Percentiles rank a stretch among this genome's conserved stretches.
Conservation (phyloP, 2,329 filamentous ascomycete genomes). For the Microascus cirrosus region DNA sequence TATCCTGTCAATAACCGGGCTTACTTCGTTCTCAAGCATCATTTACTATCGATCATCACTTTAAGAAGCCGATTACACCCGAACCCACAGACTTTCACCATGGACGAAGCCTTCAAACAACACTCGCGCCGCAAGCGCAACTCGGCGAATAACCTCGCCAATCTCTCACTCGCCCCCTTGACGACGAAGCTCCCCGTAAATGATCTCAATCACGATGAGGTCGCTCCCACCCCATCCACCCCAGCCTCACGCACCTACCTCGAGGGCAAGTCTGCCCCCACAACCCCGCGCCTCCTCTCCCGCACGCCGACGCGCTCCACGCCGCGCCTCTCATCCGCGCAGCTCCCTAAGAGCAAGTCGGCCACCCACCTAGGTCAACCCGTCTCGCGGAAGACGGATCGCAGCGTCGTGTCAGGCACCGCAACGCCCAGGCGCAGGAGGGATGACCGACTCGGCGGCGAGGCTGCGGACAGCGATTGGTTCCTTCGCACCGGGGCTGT, state of each 20-base stretch:
- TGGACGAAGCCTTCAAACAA: slow-evolving; percentile 53
- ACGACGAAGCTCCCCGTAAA: slow-evolving; percentile 49
- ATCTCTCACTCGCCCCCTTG: slow-evolving; percentile 52
- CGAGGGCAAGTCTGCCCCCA: slow-evolving; percentile 50
- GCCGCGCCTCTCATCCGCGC: slow-evolving; percentile 17
- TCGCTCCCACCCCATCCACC: slow-evolving; percentile 12
- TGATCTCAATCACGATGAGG: slow-evolving; percentile 16
- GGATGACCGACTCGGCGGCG: slow-evolving; percentile 9
- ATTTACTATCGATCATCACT: not conserved
- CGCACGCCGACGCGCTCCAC: slow-evolving; percentile 36
- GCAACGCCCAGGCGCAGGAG: slow-evolving; percentile 17
- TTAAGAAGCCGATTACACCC: not conserved
- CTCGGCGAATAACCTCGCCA: slow-evolving; percentile 46
- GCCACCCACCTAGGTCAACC: slow-evolving; percentile 37
- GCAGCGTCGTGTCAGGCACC: slow-evolving; percentile 14
- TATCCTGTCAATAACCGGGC: not conserved
- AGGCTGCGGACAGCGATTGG: slow-evolving; percentile 48
- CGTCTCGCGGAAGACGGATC: slow-evolving; percentile 10
- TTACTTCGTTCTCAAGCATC: not conserved
- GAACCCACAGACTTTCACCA: slow-evolving; percentile 13
- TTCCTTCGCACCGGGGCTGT: slow-evolving; percentile 51
- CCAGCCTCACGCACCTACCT: slow-evolving; percentile 36
- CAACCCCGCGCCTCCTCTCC: slow-evolving; percentile 52
- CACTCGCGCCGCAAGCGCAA: slow-evolving; percentile 48
- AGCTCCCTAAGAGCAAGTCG: slow-evolving; percentile 51